These are phyloP conservation scores for Zygoascus meyerae DNA, from an alignment of 1,139 yeast genomes.

Conservation along the genomic window DNA sequence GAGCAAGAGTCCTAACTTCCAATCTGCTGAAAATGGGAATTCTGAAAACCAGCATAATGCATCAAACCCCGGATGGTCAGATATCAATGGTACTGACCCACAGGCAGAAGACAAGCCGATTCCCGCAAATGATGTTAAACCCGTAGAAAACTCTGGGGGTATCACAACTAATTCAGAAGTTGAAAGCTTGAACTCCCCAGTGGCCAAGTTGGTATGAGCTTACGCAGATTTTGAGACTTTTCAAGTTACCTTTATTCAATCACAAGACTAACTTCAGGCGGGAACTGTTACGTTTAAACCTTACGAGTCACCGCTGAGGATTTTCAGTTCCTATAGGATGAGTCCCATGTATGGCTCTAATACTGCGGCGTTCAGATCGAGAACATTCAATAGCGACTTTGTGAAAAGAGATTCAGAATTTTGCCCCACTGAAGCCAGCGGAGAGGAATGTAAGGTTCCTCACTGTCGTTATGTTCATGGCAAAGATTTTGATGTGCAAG, in stretches of 20 bases:
- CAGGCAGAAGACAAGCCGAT: no score
- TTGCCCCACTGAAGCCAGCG: constrained; percentile 27
- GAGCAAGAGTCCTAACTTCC: no score
- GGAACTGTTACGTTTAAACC: constrained; percentile 18
- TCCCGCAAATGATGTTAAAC: no score
- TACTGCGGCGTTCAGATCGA: constrained; percentile 23
- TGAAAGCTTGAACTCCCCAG: background rate
- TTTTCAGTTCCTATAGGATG: constrained; percentile 28
- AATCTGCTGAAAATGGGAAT: no score
- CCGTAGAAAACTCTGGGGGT: no score
- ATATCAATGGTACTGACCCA: no score
- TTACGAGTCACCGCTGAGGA: constrained; percentile 28
- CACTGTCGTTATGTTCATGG: constrained; percentile 29
- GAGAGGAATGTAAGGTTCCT: constrained; percentile 22
- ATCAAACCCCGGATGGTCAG: no score
- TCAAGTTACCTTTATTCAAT: background rate
- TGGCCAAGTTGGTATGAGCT: background rate
- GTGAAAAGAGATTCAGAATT: constrained; percentile 18
- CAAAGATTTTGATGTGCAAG: constrained; percentile 22
- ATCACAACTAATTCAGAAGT: no score
- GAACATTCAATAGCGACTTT: constrained; percentile 26
- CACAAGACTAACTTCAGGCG: constrained; percentile 13
- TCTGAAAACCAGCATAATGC: no score
- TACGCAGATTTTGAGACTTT: no score
- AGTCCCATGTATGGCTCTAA: constrained; percentile 26